Conservation (phyloP, 352 stramenopile species). For the Pythium guiyangense region DNA sequence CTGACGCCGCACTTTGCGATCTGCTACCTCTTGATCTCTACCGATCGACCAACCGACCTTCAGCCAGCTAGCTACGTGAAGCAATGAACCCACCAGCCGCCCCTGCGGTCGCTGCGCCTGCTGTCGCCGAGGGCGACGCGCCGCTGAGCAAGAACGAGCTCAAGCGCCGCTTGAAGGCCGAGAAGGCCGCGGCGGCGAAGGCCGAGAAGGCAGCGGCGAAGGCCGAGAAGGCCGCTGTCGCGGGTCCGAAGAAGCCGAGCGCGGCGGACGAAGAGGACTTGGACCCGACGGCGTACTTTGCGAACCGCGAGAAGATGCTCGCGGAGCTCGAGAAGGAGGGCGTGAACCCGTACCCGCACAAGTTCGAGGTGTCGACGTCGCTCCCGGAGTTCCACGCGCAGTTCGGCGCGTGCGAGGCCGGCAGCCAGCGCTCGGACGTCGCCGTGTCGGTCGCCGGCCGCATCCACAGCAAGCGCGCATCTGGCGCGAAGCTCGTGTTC, state of each 20-base stretch:
- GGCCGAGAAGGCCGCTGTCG: conserved; percentile 50
- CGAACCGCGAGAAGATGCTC: conserved; percentile 91
- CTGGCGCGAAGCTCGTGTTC: conserved; percentile 97
- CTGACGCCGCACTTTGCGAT: too few species aligned
- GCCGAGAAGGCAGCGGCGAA: conserved; percentile 89
- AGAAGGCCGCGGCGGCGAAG: conserved; percentile 93
- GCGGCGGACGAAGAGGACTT: conserved; percentile 91
- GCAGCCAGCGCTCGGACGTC: conserved; percentile 73
- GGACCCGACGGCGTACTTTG: conserved; percentile 97
- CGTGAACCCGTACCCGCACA: conserved; percentile 97
- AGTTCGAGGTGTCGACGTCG: conserved; percentile 94
- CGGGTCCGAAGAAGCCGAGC: conserved; percentile 61
- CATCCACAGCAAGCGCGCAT: conserved; percentile 93
- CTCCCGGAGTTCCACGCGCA: conserved; percentile 93
- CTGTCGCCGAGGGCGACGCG: conserved; percentile 15
- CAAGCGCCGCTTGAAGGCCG: conserved; percentile 96
- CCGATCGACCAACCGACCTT: too few species aligned
- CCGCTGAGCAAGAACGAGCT: conserved; percentile 96
- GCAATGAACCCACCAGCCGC: conserved; percentile 16
- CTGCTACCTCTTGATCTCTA: too few species aligned
- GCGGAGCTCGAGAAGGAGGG: conserved; percentile 89
- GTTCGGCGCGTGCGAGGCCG: conserved; percentile 78
- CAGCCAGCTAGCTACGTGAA: too few species aligned
- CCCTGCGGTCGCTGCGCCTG: conserved; percentile 5
- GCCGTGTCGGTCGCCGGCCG: conserved; percentile 93